Evolutionary conservation across 768 basidiomycete species (phyloP), one percentile per base, ranked within the genome.

Genomic region (Tricholoma flavovirens): DNA sequence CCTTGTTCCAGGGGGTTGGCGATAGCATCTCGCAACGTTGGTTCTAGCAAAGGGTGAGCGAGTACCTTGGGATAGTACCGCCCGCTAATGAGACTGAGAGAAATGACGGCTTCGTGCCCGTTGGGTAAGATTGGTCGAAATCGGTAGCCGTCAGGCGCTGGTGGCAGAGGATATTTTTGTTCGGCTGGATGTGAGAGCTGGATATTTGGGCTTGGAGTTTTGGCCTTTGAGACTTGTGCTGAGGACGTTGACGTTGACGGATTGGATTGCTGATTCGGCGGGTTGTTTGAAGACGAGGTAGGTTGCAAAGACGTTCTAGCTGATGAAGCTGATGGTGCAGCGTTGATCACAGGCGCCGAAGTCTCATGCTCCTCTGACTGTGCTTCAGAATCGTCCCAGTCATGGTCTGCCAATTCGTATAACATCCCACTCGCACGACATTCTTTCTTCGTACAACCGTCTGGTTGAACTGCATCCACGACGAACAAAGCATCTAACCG

Each of bases 1-100:
- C 68, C 71, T 5, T 68, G 61, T 12, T 74, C 72, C n/a, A 61
- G 19, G 17, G 71, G 58, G 10, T 67, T 62, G 33, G 66, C 56
- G 42, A 80, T 62, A 11, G 79, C 79, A 14, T 71, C 62, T 29
- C 71, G 63, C 3, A 87, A 63, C 19, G 61, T 62, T 4, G 71
- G 67, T 11, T 67, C 68, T 17, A 91, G 69, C 33, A 84, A 72
- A 1, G 87, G 87, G 63, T 90, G 88, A 19, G 73, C 64, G 21
- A 91, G 75, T 33, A 93, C 74, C 5, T 77, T 72, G 4, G 90
- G 87, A 65, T 93, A 93, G 67, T 93, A 93, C 54, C 92, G 77
- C 30, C 92, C 92, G 30, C 83, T 83, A 58, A 94, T 76, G 48
- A 90, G 73, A 33, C 83, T 80, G 40, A 92, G 74, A 2, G 83